These are phyloP conservation scores for Pichia nanzhaoensis DNA, from an alignment of 805 yeast genomes.

Conservation along the genomic window DNA sequence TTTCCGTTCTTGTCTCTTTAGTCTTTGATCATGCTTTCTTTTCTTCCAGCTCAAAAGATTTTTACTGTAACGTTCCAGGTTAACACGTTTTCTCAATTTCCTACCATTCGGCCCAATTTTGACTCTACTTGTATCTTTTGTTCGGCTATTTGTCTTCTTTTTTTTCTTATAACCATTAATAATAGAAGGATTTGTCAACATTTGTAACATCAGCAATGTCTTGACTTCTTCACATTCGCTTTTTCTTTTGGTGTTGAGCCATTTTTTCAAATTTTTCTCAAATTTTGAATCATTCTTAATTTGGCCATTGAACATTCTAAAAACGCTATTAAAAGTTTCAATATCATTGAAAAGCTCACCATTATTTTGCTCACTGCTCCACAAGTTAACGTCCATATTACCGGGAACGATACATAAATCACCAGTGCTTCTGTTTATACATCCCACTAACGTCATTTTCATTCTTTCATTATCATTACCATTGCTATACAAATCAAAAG, in stretches of 20 bases:
- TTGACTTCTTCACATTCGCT: conserved; percentile 15
- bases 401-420: conserved; percentile 29
- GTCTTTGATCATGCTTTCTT: neutral
- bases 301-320: conserved; percentile 13
- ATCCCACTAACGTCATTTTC: conserved; percentile 22
- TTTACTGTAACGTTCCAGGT: neutral
- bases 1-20: neutral
- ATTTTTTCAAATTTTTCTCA: conserved; percentile 3
- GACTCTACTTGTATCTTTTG: neutral
- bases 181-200: conserved; percentile 25
- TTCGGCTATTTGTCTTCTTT: neutral
- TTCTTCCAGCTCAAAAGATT: neutral
- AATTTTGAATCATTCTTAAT: neutral
- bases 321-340: conserved; percentile 21
- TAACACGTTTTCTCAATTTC: neutral
- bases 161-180: neutral
- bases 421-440: conserved; percentile 30
- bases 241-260: conserved; percentile 12
- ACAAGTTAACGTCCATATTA: conserved; percentile 28
- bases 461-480: conserved; percentile 16
- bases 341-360: conserved; percentile 29
- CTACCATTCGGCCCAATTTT: neutral
- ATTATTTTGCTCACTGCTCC: conserved; percentile 31
- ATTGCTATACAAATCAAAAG: conserved; percentile 25
- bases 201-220: conserved; percentile 22